Evolutionary conservation across 1,284 basidiomycete species (phyloP).

Genomic region (Boletus sp.): DNA sequence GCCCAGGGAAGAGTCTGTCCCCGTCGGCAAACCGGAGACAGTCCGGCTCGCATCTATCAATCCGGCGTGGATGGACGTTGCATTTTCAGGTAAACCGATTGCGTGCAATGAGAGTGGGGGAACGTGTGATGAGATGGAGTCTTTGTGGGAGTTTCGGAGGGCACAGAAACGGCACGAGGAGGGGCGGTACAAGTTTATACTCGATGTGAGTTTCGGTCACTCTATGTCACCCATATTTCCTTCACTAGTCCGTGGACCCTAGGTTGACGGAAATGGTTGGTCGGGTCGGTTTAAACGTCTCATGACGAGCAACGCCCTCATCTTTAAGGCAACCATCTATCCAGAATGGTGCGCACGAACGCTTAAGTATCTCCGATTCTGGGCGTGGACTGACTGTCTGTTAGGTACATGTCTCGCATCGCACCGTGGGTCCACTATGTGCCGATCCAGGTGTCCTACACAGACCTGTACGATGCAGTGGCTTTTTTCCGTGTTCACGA

Average conservation of each 20-base stretch:
- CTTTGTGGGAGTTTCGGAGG: conserved; percentile 48
- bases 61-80: conserved; percentile 54
- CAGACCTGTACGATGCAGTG: conserved; percentile 53
- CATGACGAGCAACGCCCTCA: conserved; percentile 58
- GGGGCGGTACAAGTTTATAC: conserved; percentile 62
- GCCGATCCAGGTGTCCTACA: conserved; percentile 54
- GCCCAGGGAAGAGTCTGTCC: conserved; percentile 12
- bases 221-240: too few species aligned
- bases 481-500: conserved; percentile 63
- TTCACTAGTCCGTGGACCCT: not conserved
- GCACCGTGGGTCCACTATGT: conserved; percentile 62
- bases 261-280: conserved; percentile 72
- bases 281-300: conserved; percentile 66
- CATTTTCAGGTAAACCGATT: conserved; percentile 50
- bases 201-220: conserved; percentile 48
- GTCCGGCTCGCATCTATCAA: conserved; percentile 43
- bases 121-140: conserved; percentile 44
- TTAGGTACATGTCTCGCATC: conserved; percentile 43
- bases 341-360: conserved; percentile 55
- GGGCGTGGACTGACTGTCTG: not conserved
- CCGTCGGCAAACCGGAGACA: conserved; percentile 44
- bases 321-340: conserved; percentile 65
- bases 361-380: not conserved
- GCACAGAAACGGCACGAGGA: conserved; percentile 45
- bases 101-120: conserved; percentile 39